These are phyloP conservation scores for Echinochloa phyllopogon DNA, from an alignment of 176 grass and related monocot species.

Conservation along the genomic window DNA sequence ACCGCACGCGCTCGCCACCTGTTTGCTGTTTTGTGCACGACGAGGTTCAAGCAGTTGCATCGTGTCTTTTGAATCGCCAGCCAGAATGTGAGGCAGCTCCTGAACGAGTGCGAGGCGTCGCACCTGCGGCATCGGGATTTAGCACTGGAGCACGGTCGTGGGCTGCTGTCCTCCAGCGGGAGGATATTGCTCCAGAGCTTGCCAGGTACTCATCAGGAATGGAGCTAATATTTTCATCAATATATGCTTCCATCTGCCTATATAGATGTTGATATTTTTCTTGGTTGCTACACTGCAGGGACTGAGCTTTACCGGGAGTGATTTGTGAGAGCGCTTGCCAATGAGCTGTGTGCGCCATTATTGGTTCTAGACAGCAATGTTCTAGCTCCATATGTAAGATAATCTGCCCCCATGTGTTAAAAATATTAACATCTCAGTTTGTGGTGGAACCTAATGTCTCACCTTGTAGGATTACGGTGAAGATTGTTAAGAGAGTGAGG, in stretches of 20 bases:
- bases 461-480: slow-evolving; percentile 69
- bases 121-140: slow-evolving; percentile 74
- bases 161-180: slow-evolving; percentile 63
- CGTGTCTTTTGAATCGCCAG: slow-evolving; percentile 45
- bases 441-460: slow-evolving; percentile 34
- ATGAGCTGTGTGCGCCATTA: too few relatives aligned
- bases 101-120: slow-evolving; percentile 77
- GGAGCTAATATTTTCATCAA: slow-evolving; percentile 14
- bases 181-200: slow-evolving; percentile 84
- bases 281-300: slow-evolving; percentile 50
- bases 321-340: slow-evolving; percentile 75
- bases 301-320: slow-evolving; percentile 92
- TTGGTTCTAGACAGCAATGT: too few relatives aligned
- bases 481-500: slow-evolving; percentile 70
- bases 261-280: neutral
- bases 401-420: neutral
- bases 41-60: slow-evolving; percentile 28
- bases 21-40: slow-evolving; percentile 4
- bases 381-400: slow-evolving; percentile 85
- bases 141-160: slow-evolving; percentile 59
- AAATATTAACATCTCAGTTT: neutral
- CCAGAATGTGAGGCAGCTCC: slow-evolving; percentile 54
- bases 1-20: neutral
- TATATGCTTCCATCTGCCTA: neutral
- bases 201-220: slow-evolving; percentile 55